A percentile compares a stretch with the other conserved stretches of the same genome.
Conservation (phyloP, 192 early-diverging fungal species). For the Entophlyctis helioformis region DNA sequence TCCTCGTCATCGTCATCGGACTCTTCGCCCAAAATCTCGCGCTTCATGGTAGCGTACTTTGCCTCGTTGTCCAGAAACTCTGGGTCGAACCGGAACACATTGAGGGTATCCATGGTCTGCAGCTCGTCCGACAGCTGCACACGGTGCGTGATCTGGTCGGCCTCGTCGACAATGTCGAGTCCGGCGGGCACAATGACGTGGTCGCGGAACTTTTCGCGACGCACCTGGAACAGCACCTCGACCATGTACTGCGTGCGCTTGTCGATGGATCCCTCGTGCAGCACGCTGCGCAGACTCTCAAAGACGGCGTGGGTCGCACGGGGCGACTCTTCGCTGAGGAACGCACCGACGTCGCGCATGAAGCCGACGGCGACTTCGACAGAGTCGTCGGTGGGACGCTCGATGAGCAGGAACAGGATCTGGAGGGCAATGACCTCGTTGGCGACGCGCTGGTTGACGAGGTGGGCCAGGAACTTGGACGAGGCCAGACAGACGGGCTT, state of each 20-base stretch:
- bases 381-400: conserved; percentile 85
- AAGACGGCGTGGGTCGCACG: conserved; percentile 73
- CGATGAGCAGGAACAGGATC: conserved; percentile 66
- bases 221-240: conserved; percentile 89
- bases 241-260: conserved; percentile 97
- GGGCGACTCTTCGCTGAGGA: conserved; percentile 65
- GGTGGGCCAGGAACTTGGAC: conserved; percentile 79
- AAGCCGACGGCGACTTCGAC: conserved; percentile 93
- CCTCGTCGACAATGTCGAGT: conserved; percentile 84
- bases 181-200: conserved; percentile 63
- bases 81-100: conserved; percentile 74
- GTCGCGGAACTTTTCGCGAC: conserved; percentile 89
- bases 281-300: conserved; percentile 80
- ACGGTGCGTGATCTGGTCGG: conserved; percentile 90
- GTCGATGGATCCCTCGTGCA: conserved; percentile 90
- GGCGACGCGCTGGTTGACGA: conserved; percentile 81
- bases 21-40: conserved; percentile 76
- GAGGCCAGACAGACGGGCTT: conserved; percentile 77
- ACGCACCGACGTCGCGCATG: conserved; percentile 78
- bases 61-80: conserved; percentile 73
- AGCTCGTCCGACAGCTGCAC: conserved; percentile 74
- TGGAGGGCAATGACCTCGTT: conserved; percentile 85
- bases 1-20: conserved; percentile 21
- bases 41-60: conserved; percentile 67
- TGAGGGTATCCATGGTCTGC: conserved; percentile 65